phyloP scores from a whole-genome alignment of 164 flowering plant genomes.

The Aristolochia fimbriata region DNA sequence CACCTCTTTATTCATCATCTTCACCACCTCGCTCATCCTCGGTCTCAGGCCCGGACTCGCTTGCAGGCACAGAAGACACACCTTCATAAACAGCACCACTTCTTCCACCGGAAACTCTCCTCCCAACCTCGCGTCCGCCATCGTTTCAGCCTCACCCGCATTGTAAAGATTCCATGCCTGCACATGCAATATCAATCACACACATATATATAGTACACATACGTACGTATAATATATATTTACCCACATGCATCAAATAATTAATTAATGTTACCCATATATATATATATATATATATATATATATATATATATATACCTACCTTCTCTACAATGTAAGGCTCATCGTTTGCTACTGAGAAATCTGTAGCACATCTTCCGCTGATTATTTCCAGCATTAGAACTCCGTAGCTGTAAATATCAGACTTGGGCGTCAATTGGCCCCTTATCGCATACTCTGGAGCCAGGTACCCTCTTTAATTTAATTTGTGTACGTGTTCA shows the following conservation, averaged over 20 bases:
- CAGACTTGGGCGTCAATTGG: slow-evolving; percentile 73
- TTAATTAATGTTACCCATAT: too few species aligned
- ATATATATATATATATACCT: too few species aligned
- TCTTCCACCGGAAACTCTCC: slow-evolving; percentile 34
- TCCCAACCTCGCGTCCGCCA: slow-evolving; percentile 38
- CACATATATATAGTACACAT: background rate
- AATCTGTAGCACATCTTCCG: slow-evolving; percentile 62
- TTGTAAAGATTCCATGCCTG: slow-evolving; percentile 60
- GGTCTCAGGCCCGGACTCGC: slow-evolving; percentile 41
- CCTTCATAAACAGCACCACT: slow-evolving; percentile 38
- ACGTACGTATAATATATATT: too few species aligned
- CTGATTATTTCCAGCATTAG: slow-evolving; percentile 81
- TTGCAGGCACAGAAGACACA: slow-evolving; percentile 66
- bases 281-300: too few species aligned
- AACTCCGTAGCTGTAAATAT: slow-evolving; percentile 86
- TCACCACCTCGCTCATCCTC: slow-evolving; percentile 31
- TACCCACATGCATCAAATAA: too few species aligned
- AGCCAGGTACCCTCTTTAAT: slow-evolving; percentile 94
- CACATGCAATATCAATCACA: too few species aligned
- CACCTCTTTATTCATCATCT: slow-evolving; percentile 33
- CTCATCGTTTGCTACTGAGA: slow-evolving; percentile 45
- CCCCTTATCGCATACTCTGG: slow-evolving; percentile 95
- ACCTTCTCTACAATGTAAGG: slow-evolving; percentile 82
- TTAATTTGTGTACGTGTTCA: too few species aligned
- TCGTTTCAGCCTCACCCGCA: slow-evolving; percentile 16